Percentiles rank a stretch among this genome's conserved stretches.
Evolutionary conservation across 805 yeast genomes (phyloP).

Genomic region (Lachancea nothofagi): DNA sequence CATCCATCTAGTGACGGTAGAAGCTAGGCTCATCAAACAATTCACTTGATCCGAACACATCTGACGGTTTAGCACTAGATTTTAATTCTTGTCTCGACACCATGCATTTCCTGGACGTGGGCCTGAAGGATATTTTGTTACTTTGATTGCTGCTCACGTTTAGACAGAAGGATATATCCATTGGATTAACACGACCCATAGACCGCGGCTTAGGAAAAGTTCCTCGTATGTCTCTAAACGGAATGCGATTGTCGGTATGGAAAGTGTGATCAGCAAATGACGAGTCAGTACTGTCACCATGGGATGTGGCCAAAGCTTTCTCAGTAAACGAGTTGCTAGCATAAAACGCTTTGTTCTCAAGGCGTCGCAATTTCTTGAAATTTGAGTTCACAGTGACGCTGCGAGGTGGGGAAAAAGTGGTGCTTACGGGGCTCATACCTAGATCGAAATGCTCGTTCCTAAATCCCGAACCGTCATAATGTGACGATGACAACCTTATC

Average conservation of each 20-base stretch:
- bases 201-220: slow-evolving; percentile 7
- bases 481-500: slow-evolving; percentile 1
- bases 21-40: slow-evolving; percentile 24
- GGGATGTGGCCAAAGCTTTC: neutral
- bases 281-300: slow-evolving; percentile 2
- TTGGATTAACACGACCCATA: slow-evolving; percentile 8
- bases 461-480: neutral
- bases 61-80: slow-evolving; percentile 13
- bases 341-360: slow-evolving; percentile 1
- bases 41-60: slow-evolving; percentile 10
- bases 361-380: neutral
- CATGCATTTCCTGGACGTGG: slow-evolving; percentile 1
- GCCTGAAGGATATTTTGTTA: neutral
- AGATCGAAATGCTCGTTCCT: slow-evolving; percentile 2
- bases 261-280: slow-evolving; percentile 1
- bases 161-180: slow-evolving; percentile 14
- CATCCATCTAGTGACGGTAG: slow-evolving; percentile 17
- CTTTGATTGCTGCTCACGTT: slow-evolving; percentile 5
- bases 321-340: neutral
- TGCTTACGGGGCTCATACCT: neutral
- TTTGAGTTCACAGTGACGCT: neutral
- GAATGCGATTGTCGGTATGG: neutral
- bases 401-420: neutral
- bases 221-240: neutral
- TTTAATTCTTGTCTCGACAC: slow-evolving; percentile 10